These are phyloP conservation scores for Trypanosoma melophagium DNA, from an alignment of 208 protist species.

Conservation along the genomic window DNA sequence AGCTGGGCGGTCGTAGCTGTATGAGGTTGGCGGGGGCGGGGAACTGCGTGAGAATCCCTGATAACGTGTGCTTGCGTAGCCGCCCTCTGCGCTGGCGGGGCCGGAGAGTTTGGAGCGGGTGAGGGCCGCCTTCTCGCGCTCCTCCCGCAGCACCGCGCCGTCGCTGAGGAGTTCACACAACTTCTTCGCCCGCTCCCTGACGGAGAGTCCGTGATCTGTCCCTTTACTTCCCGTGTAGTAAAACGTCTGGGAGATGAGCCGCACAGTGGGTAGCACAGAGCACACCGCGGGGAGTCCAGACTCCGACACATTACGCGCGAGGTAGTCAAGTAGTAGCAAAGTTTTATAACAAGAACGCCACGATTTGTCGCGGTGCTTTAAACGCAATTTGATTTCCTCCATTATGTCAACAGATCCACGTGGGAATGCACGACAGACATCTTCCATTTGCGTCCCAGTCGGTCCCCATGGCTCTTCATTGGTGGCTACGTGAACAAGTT, in stretches of 20 bases:
- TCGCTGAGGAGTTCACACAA: constrained; percentile 82
- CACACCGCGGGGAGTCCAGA: constrained; percentile 68
- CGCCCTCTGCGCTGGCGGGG: constrained; percentile 38
- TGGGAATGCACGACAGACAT: constrained; percentile 70
- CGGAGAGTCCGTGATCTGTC: constrained; percentile 86
- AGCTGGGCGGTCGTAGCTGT: constrained; percentile 18
- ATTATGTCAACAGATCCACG: constrained; percentile 66
- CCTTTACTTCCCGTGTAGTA: constrained; percentile 87
- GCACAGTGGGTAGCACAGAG: constrained; percentile 61
- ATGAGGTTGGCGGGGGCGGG: not conserved
- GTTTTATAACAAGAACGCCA: constrained; percentile 90
- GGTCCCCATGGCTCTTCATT: constrained; percentile 91
- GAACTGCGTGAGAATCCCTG: constrained; percentile 29
- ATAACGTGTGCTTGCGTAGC: constrained; percentile 18
- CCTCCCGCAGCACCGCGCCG: constrained; percentile 68
- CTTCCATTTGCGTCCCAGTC: constrained; percentile 87
- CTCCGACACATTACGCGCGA: constrained; percentile 73
- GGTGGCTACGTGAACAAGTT: constrained; percentile 75
- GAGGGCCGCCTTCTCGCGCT: constrained; percentile 67
- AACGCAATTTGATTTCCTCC: constrained; percentile 74
- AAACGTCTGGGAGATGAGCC: constrained; percentile 73
- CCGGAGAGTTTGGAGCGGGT: constrained; percentile 69
- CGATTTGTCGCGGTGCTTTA: constrained; percentile 82
- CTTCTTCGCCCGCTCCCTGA: constrained; percentile 83
- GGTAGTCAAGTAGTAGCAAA: constrained; percentile 83